Evolutionary conservation across 2,329 filamentous ascomycete genomes (phyloP).

Genomic region (Diaporthe sp.): DNA sequence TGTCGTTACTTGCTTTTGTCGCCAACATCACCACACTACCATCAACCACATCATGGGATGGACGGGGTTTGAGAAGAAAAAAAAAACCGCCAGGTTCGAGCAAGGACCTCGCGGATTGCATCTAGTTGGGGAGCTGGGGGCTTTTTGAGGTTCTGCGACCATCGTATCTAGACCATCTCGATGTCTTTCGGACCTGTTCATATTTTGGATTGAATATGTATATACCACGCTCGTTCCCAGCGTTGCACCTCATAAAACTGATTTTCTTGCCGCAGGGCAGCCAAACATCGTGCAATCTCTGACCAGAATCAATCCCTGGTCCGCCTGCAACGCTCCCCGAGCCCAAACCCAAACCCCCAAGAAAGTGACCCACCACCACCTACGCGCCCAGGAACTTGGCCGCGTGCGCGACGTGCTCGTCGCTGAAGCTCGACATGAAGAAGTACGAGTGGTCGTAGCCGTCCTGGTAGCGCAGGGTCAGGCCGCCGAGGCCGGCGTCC

Average conservation of each 20-base stretch:
- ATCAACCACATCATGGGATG: neutral
- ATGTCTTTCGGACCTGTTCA: slow-evolving; percentile 14
- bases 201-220: slow-evolving; percentile 10
- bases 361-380: neutral
- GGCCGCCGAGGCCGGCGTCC: slow-evolving; percentile 78
- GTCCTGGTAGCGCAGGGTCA: slow-evolving; percentile 87
- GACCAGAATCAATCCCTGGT: neutral
- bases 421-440: slow-evolving; percentile 91
- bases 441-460: slow-evolving; percentile 98
- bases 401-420: slow-evolving; percentile 92
- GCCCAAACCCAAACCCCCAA: neutral
- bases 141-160: slow-evolving; percentile 13
- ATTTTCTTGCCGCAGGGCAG: slow-evolving; percentile 1
- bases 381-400: slow-evolving; percentile 79
- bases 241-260: slow-evolving; percentile 8
- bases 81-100: neutral
- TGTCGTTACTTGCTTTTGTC: slow-evolving; percentile 31
- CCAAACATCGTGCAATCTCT: neutral
- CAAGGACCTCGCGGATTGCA: neutral
- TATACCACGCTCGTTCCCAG: slow-evolving; percentile 39
- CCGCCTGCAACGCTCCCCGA: neutral
- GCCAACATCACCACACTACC: slow-evolving; percentile 6
- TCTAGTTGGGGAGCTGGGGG: neutral
- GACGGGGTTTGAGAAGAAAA: neutral
- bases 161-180: slow-evolving; percentile 27